phyloP scores from a whole-genome alignment of 2,329 filamentous ascomycete genomes.

The Colletotrichum phormii region DNA sequence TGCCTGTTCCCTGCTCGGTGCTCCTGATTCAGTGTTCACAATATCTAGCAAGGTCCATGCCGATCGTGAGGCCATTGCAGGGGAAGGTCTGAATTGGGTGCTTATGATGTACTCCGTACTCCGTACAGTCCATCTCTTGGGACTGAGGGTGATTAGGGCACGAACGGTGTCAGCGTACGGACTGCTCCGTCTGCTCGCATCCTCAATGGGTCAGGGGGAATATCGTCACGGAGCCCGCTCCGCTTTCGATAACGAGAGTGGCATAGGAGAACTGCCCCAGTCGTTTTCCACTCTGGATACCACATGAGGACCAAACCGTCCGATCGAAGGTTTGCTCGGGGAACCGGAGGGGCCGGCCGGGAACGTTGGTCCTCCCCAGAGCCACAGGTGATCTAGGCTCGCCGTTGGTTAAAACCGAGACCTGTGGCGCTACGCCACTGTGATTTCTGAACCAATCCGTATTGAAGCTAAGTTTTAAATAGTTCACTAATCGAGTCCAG shows the following conservation, averaged over 20 bases:
- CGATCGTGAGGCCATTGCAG: not conserved
- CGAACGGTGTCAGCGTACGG: not conserved
- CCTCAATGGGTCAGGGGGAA: not conserved
- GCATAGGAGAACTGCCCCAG: not conserved
- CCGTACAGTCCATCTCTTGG: not conserved
- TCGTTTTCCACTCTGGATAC: not conserved
- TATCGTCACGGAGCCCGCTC: not conserved
- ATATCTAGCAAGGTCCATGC: not conserved
- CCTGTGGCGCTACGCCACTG: not conserved
- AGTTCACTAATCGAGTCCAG: not conserved
- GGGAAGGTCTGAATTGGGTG: not conserved
- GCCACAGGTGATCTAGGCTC: no score
- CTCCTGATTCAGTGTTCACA: not conserved
- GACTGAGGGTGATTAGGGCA: not conserved
- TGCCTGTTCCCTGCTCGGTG: not conserved
- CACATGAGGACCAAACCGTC: not conserved
- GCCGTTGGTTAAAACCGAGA: not conserved
- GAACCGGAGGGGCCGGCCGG: not conserved
- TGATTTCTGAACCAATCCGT: not conserved
- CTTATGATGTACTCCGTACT: not conserved
- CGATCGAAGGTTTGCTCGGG: not conserved
- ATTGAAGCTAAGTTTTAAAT: not conserved
- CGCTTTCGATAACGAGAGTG: not conserved
- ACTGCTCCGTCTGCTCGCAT: not conserved
- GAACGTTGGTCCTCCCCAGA: not conserved